A percentile compares a stretch with the other conserved stretches of the same genome.
These are phyloP conservation scores for Bipolaris cookei DNA, from an alignment of 2,329 filamentous ascomycete species.

Conservation along the genomic window DNA sequence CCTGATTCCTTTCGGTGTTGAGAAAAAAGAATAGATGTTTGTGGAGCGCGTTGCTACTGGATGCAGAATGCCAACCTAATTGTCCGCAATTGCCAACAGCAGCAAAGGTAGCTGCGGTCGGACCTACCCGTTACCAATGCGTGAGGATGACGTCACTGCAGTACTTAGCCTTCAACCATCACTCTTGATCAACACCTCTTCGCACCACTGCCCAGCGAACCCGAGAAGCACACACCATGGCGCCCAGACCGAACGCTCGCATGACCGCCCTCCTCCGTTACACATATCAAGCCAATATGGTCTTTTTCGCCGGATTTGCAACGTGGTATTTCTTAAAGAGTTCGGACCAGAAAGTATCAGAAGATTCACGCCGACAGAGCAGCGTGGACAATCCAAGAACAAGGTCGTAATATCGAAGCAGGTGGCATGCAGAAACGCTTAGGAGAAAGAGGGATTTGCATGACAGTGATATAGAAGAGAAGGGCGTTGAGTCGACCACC, in stretches of 20 bases:
- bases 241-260: slow-evolving; percentile 8
- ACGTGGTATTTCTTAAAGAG: slow-evolving; percentile 22
- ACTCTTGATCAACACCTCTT: neutral
- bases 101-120: neutral
- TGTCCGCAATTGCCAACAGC: neutral
- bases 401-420: neutral
- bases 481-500: neutral
- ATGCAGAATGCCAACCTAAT: neutral
- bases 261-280: slow-evolving; percentile 20
- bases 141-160: slow-evolving; percentile 4
- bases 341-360: neutral
- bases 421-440: neutral
- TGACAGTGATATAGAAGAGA: neutral
- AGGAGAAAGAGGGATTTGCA: neutral
- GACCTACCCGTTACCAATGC: neutral
- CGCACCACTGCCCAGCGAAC: neutral
- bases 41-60: neutral
- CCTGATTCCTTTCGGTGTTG: too few species aligned
- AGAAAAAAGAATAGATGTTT: neutral
- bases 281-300: slow-evolving; percentile 23
- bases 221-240: slow-evolving; percentile 4
- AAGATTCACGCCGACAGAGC: neutral
- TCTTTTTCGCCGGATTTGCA: slow-evolving; percentile 25
- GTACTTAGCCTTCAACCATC: neutral
- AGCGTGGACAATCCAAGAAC: neutral